These are phyloP conservation scores for Globisporangium takayamanum DNA, from an alignment of 352 stramenopile genomes.

Conservation along the genomic window DNA sequence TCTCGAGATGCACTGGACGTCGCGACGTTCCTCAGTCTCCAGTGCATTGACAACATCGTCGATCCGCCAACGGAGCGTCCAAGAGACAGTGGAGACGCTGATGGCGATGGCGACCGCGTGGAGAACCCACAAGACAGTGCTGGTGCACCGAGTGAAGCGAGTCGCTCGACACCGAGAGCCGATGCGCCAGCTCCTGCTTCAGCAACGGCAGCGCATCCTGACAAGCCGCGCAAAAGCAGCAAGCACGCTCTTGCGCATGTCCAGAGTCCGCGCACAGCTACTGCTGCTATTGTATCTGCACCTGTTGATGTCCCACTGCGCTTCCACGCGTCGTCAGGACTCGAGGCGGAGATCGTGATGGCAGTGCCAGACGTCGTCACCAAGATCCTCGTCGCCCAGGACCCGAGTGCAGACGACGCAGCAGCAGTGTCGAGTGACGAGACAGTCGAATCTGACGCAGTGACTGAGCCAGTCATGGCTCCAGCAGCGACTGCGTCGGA, in stretches of 20 bases:
- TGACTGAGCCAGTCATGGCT: background rate
- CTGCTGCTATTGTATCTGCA: background rate
- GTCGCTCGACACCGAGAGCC: background rate
- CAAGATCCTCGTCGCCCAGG: background rate
- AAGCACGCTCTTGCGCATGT: background rate
- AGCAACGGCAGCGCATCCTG: background rate
- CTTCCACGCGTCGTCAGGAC: slow-evolving; percentile 5
- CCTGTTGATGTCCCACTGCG: no score
- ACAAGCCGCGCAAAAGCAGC: slow-evolving; percentile 1
- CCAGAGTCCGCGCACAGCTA: background rate
- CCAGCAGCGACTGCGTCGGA: background rate
- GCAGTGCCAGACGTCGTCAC: background rate
- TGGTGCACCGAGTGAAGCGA: background rate
- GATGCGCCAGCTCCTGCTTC: background rate
- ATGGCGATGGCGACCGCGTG: background rate
- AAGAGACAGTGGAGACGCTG: background rate
- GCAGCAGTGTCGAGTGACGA: background rate
- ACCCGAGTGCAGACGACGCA: background rate
- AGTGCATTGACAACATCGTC: slow-evolving; percentile 40
- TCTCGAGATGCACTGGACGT: slow-evolving; percentile 26
- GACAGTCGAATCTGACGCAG: background rate
- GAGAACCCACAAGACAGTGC: slow-evolving; percentile 9
- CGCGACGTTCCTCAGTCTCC: slow-evolving; percentile 39
- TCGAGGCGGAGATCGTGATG: background rate
- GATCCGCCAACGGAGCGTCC: background rate